Percentiles rank a stretch among this genome's conserved stretches.
Evolutionary conservation across 495 filamentous ascomycete genomes (phyloP).

Genomic region (Annulohypoxylon nitens): DNA sequence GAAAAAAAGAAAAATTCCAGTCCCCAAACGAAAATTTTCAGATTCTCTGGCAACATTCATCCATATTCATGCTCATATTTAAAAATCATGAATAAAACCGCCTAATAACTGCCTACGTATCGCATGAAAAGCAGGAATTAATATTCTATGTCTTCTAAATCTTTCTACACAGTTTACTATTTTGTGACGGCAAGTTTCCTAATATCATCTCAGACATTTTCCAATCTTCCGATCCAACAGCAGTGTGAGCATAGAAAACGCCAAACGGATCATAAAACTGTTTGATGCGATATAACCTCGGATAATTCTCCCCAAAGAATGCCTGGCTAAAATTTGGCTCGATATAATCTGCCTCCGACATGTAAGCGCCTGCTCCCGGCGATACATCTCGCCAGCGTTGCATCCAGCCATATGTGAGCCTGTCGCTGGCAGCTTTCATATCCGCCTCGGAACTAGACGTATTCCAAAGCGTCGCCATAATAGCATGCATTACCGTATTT

Average conservation of each 20-base stretch:
- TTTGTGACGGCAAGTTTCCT: conserved; percentile 46
- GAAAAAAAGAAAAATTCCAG: no score
- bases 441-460: conserved; percentile 50
- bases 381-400: conserved; percentile 56
- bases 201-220: conserved; percentile 50
- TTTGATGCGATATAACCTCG: conserved; percentile 60
- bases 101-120: no score
- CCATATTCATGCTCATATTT: no score
- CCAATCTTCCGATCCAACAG: conserved; percentile 65
- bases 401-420: conserved; percentile 65
- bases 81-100: no score
- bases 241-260: conserved; percentile 65
- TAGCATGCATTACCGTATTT: conserved; percentile 55
- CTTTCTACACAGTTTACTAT: conserved; percentile 44
- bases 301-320: conserved; percentile 66
- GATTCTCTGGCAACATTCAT: no score
- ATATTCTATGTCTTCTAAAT: conserved; percentile 14
- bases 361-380: conserved; percentile 57
- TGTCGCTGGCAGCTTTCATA: conserved; percentile 57
- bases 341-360: conserved; percentile 63
- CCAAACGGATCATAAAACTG: conserved; percentile 62
- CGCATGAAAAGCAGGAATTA: neutral
- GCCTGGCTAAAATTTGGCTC: conserved; percentile 70
- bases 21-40: neutral
- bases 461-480: conserved; percentile 59